Evolutionary conservation across 768 basidiomycete species (phyloP).

Genomic region (Tylopilus vinaceipallidus): DNA sequence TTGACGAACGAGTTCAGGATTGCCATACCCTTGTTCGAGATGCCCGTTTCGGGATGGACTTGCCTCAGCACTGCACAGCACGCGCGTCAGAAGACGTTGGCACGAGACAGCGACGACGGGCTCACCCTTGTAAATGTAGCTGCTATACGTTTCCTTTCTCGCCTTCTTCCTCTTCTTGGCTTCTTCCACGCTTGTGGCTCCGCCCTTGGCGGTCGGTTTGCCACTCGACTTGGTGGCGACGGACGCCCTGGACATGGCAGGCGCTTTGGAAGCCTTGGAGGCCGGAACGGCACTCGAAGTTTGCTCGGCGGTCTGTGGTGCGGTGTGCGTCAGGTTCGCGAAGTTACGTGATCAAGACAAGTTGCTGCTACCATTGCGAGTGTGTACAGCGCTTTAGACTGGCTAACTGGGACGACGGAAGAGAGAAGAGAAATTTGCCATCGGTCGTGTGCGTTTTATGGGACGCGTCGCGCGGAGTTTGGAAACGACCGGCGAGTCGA

Average conservation of each 20-base stretch:
- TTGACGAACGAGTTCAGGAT: slow-evolving; percentile 63
- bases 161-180: slow-evolving; percentile 56
- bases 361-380: neutral
- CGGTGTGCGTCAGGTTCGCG: neutral
- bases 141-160: slow-evolving; percentile 58
- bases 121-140: slow-evolving; percentile 64
- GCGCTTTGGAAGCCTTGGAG: slow-evolving; percentile 31
- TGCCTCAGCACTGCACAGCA: slow-evolving; percentile 51
- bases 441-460: slow-evolving; percentile 8
- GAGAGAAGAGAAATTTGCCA: neutral
- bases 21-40: slow-evolving; percentile 65
- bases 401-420: no score
- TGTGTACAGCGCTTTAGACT: neutral
- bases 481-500: no score
- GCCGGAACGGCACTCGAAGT: slow-evolving; percentile 21
- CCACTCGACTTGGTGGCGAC: slow-evolving; percentile 39
- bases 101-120: neutral
- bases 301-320: neutral
- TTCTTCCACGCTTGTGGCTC: slow-evolving; percentile 32
- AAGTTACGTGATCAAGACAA: neutral
- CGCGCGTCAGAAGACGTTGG: neutral
- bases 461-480: slow-evolving; percentile 20
- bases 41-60: slow-evolving; percentile 73
- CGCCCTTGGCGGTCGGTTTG: slow-evolving; percentile 17
- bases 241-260: slow-evolving; percentile 49